Base-by-base conservation (phyloP, 2,329 filamentous ascomycete genomes). In the Aspergillus sp. region DNA sequence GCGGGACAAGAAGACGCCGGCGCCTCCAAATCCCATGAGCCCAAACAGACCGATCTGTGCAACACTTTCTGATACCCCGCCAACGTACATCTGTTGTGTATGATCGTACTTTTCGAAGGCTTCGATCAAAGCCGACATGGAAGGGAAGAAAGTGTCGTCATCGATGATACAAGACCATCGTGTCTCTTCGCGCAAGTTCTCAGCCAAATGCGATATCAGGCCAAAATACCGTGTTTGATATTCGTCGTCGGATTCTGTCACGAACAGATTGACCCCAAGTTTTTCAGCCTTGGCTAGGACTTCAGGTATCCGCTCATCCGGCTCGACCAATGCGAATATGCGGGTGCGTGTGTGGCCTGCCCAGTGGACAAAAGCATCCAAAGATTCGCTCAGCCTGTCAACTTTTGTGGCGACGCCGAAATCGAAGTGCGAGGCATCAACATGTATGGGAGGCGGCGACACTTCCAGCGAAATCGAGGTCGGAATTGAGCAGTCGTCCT, bases 101-200 rank as follows among this genome's bases (percentile, higher is more conserved):
- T 83, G 77, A 68, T 88, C 81, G 64, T 84, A 80, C 43, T 74
- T 70, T 38, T 68, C 69, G 2, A 88, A 78, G 6, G 81, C 77
- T n/a, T 80, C 71, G 23, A 81, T 76, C 17, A 89, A 75, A 0
- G 79, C 78, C 55, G 81, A 72, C 49, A 88, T 80, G 2, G 83
- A 85, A 2, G 83, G 81, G 71, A 88, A 88, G 72, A 89, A 88
- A 1, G 86, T 89, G 67, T 89, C 86, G 68, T 89, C 86, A 68
- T 89, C 86, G 43, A 88, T 80, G 53, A 88, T 77, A 50, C 81
- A 82, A 15, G 82, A 80, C 86, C 86, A 89, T 34, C 78, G 75
- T 0, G 84, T 86, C 15, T 77, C 68, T 0, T 79, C 72, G 9
- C 75, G 79, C 34, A 77, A 71, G 54, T 81, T 75, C 25, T 78